phyloP scores from a whole-genome alignment of 2,329 filamentous ascomycete genomes.

The Colletotrichum tropicale region DNA sequence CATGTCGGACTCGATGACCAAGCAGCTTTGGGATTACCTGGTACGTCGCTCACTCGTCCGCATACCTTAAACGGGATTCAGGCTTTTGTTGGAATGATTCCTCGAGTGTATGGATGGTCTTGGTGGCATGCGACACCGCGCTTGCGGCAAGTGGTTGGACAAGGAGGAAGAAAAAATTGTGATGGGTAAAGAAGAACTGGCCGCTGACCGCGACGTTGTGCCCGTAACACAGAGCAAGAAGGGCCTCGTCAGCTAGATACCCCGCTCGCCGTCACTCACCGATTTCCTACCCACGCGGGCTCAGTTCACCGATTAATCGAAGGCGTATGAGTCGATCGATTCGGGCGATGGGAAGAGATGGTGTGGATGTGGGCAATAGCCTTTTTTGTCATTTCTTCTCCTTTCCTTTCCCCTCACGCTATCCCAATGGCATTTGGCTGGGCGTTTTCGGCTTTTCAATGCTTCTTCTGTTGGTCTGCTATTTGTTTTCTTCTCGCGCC shows the following conservation, averaged over 20 bases:
- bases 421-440: slow-evolving; percentile 17
- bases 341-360: neutral
- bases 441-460: slow-evolving; percentile 21
- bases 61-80: neutral
- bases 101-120: neutral
- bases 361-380: neutral
- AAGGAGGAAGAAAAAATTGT: neutral
- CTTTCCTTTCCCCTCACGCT: neutral
- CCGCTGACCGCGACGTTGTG: slow-evolving; percentile 11
- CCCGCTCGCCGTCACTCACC: neutral
- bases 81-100: neutral
- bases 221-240: slow-evolving; percentile 39
- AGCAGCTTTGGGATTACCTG: slow-evolving; percentile 93
- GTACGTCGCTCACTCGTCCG: slow-evolving; percentile 34
- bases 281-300: neutral
- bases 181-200: neutral
- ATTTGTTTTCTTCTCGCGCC: neutral
- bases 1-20: slow-evolving; percentile 86
- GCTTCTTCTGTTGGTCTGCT: neutral
- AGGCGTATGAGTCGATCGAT: neutral
- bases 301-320: neutral
- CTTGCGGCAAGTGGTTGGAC: neutral
- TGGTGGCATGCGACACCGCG: neutral
- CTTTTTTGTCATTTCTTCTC: neutral
- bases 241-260: slow-evolving; percentile 38